Evolutionary conservation across 495 filamentous ascomycete species (phyloP), one percentile per base, ranked within the genome.

Genomic region (Neurospora sp.): DNA sequence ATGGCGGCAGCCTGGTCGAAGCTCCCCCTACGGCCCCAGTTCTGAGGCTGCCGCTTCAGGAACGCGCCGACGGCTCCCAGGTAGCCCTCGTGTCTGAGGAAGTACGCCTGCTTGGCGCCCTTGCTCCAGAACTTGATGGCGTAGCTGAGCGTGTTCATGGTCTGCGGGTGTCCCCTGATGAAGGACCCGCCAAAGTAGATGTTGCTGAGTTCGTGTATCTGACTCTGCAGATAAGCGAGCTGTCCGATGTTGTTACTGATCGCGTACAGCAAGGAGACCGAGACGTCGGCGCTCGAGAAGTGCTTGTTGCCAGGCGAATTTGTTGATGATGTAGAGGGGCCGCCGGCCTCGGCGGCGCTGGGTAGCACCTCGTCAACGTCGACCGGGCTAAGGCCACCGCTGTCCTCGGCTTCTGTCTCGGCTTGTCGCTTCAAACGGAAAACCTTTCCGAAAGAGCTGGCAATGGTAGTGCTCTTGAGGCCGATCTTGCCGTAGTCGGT

Each of bases 161-260:
- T 99, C 81, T 98, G 96, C 12, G 90, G 89, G 81, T 99, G 96
- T 59, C 96, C 95, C 16, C 96, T 91, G 79, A 99, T 99, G 82
- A 98, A 99, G 10, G 91, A 94, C 40, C 96, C 96, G 14, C 96
- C 96, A 78, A 99, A 99, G 82, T 99, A 99, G 72, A 99, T 98
- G 79, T 94, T 90, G 71, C 92, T 91, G 23, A 98, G 86, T 69
- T 89, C 86, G 81, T 99, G 94, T 78, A 97, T 96, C 77, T 97
- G 93, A 39, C 93, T 94, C 78, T 97, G 94, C 31, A 99, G 85
- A 81, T 96, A 98, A 44, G 96, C 93, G 74, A 99, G 97, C 85
- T 99, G 96, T 14, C 96, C 96, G 72, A 99, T 98, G 82, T 99
- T 99, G 83, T 99, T 98, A 81, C 93, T 87, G 66, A 89, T 86